phyloP scores from a whole-genome alignment of 1,284 basidiomycete genomes.

The Leccinum subfulvum region DNA sequence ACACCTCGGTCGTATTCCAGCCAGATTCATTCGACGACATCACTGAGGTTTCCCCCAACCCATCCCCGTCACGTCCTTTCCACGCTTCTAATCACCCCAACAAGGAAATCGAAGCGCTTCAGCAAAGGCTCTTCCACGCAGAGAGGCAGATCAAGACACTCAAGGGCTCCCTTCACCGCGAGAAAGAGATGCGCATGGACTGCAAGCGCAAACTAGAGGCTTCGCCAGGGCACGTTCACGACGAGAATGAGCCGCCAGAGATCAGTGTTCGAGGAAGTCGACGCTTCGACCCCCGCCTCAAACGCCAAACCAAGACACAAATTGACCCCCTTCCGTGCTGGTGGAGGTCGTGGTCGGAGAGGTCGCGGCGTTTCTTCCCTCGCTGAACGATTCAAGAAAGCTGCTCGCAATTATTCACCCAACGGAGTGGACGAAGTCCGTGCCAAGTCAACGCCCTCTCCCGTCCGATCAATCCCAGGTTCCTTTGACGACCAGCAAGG shows the following conservation, averaged over 20 bases:
- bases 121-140: conserved; percentile 77
- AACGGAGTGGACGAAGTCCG: conserved; percentile 46
- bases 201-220: conserved; percentile 52
- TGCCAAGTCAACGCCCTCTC: conserved; percentile 42
- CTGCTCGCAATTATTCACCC: conserved; percentile 50
- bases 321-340: conserved; percentile 39
- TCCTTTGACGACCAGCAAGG: conserved; percentile 39
- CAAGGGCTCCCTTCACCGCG: conserved; percentile 72
- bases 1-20: conserved; percentile 56
- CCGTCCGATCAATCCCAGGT: conserved; percentile 47
- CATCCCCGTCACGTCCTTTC: conserved; percentile 60
- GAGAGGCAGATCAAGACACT: conserved; percentile 80
- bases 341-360: conserved; percentile 37
- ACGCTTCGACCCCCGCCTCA: conserved; percentile 35
- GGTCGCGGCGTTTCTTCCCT: conserved; percentile 56
- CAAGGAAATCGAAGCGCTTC: conserved; percentile 77
- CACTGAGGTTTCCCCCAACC: conserved; percentile 65
- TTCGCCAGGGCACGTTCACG: conserved; percentile 36
- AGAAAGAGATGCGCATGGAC: conserved; percentile 76
- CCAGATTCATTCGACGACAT: conserved; percentile 52
- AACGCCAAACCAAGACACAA: conserved; percentile 32
- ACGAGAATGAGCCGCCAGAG: conserved; percentile 43
- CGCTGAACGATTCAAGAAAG: conserved; percentile 61
- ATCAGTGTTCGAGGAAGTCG: conserved; percentile 42
- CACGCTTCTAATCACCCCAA: conserved; percentile 68